phyloP scores from a whole-genome alignment of 345 rosid genomes.

The Salix dunnii region DNA sequence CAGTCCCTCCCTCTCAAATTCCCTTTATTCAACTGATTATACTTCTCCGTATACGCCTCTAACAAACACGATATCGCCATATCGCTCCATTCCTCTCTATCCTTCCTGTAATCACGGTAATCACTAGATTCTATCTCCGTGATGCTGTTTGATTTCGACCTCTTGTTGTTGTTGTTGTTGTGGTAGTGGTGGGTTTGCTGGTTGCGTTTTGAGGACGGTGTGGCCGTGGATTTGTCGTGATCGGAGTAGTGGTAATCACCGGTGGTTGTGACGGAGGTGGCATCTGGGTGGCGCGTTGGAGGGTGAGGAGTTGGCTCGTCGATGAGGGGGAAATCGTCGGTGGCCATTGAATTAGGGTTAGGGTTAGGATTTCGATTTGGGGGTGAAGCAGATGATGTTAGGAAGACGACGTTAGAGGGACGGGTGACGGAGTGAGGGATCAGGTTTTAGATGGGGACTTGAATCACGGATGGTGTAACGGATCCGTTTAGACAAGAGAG shows the following conservation, averaged over 20 bases:
- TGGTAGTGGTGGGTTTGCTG: slow-evolving; percentile 1
- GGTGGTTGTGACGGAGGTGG: slow-evolving; percentile 8
- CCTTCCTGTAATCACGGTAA: slow-evolving; percentile 59
- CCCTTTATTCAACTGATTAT: slow-evolving; percentile 71
- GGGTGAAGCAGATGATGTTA: neutral
- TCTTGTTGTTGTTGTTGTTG: slow-evolving; percentile 15
- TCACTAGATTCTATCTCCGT: neutral
- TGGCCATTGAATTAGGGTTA: slow-evolving; percentile 9
- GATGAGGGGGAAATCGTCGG: slow-evolving; percentile 22
- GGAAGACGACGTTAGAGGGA: slow-evolving; percentile 21
- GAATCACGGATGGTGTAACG: slow-evolving; percentile 10
- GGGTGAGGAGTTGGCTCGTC: slow-evolving; percentile 6
- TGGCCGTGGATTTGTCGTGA: slow-evolving; percentile 9
- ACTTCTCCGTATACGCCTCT: slow-evolving; percentile 80
- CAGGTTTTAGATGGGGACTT: neutral
- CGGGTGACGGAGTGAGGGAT: slow-evolving; percentile 9
- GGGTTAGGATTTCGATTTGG: neutral
- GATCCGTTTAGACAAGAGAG: slow-evolving; percentile 22
- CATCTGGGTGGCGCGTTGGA: slow-evolving; percentile 8
- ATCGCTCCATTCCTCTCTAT: slow-evolving; percentile 93
- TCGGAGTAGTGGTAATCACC: slow-evolving; percentile 19
- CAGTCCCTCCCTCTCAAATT: slow-evolving; percentile 86
- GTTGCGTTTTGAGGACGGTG: slow-evolving; percentile 29
- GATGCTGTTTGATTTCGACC: slow-evolving; percentile 10
- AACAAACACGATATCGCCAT: slow-evolving; percentile 71